These are phyloP conservation scores for Trichomonas tenax DNA, from an alignment of 208 protist species.

Conservation along the genomic window DNA sequence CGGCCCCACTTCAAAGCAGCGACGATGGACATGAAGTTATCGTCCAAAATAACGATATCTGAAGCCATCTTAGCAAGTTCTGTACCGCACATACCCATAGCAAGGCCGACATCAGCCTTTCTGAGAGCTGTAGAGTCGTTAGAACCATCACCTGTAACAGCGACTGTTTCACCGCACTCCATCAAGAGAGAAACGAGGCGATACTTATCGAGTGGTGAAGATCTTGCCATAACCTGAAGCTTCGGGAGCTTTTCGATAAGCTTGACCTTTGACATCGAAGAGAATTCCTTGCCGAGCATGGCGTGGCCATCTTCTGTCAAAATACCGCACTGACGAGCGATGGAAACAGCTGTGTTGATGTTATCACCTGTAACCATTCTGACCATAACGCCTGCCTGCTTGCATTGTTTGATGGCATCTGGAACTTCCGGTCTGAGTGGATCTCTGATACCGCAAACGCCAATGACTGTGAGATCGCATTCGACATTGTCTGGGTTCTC, in stretches of 20 bases:
- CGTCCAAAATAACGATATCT: conserved; percentile 36
- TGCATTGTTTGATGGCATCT: conserved; percentile 44
- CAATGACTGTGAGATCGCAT: background rate
- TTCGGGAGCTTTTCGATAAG: background rate
- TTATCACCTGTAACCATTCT: conserved; percentile 72
- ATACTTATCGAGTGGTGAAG: conserved; percentile 19
- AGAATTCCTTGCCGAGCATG: conserved; percentile 16
- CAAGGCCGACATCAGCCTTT: conserved; percentile 70
- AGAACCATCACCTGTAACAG: conserved; percentile 61
- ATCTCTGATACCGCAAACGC: conserved; percentile 18
- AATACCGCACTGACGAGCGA: conserved; percentile 40
- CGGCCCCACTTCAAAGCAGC: conserved; percentile 37
- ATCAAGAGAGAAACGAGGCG: background rate
- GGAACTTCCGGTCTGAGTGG: conserved; percentile 41
- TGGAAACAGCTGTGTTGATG: conserved; percentile 53
- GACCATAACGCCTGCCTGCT: conserved; percentile 60
- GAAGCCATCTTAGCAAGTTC: conserved; percentile 33
- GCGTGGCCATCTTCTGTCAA: conserved; percentile 12
- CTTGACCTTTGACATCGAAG: conserved; percentile 5
- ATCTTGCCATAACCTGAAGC: conserved; percentile 7
- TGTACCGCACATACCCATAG: conserved; percentile 60
- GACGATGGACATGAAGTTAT: conserved; percentile 40
- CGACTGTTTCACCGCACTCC: conserved; percentile 26
- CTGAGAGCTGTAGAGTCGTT: conserved; percentile 71
- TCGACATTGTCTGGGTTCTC: background rate